A percentile compares a stretch with the other conserved stretches of the same genome.
Conservation (phyloP, 352 stramenopile genomes). For the Phytophthora tentaculata region DNA sequence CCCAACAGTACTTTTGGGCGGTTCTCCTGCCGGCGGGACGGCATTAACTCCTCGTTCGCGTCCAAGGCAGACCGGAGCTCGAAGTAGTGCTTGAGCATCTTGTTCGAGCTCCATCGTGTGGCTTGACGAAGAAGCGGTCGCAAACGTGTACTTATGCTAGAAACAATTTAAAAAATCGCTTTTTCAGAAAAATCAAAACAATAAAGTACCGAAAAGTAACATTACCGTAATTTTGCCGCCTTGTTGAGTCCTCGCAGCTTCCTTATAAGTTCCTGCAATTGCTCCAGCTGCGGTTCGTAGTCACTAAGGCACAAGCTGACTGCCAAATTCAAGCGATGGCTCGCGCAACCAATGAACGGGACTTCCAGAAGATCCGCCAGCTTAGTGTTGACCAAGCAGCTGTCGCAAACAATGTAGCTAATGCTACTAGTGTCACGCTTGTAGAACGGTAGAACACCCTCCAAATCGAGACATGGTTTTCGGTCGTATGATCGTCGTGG, state of each 20-base stretch:
- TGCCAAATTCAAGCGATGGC: too few relatives aligned
- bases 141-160: slow-evolving; percentile 1
- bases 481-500: not conserved
- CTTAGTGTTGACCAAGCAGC: slow-evolving; percentile 7
- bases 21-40: not conserved
- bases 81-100: slow-evolving; percentile 10
- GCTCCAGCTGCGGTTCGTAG: slow-evolving; percentile 7
- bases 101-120: not conserved
- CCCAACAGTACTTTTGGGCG: not conserved
- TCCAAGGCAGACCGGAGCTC: not conserved
- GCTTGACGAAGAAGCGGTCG: slow-evolving; percentile 1
- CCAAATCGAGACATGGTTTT: too few relatives aligned
- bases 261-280: slow-evolving; percentile 5
- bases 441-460: not conserved
- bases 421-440: too few relatives aligned
- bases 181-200: slow-evolving; percentile 1
- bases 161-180: slow-evolving; percentile 1
- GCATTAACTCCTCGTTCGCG: slow-evolving; percentile 4
- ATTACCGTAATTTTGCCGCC: not conserved
- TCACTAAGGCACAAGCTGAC: slow-evolving; percentile 1
- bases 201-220: not conserved
- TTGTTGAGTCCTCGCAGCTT: slow-evolving; percentile 11
- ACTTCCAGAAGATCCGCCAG: slow-evolving; percentile 4
- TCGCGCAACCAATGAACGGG: slow-evolving; percentile 5
- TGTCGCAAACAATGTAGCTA: not conserved